Percentiles rank a stretch among this genome's conserved stretches.
These are phyloP conservation scores for Chlamydomonas reinhardtii DNA, from an alignment of 163 green algal species.

Conservation along the genomic window DNA sequence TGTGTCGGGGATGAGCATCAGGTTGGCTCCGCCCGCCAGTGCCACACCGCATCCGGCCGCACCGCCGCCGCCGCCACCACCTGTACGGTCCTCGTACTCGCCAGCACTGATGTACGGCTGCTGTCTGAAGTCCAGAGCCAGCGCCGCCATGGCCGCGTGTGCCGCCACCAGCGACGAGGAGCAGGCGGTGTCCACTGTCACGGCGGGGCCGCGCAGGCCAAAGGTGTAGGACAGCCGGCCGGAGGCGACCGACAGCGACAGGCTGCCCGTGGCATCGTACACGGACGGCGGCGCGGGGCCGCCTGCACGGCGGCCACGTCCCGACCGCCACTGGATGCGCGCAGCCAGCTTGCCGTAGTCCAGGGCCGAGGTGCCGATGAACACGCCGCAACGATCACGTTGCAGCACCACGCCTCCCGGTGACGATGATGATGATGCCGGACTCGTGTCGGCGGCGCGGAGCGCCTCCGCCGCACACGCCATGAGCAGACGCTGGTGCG, in stretches of 20 bases:
- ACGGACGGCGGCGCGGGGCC: conserved; percentile 26
- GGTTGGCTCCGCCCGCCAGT: conserved; percentile 62
- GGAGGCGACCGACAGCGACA: conserved; percentile 63
- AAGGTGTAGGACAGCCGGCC: conserved; percentile 87
- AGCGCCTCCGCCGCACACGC: conserved; percentile 62
- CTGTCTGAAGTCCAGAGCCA: conserved; percentile 44
- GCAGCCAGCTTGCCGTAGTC: conserved; percentile 78
- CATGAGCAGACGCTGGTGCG: conserved; percentile 90
- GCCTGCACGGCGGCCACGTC: neutral
- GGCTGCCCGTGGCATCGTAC: conserved; percentile 64
- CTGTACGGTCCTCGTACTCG: too few relatives aligned
- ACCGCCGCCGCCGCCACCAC: too few relatives aligned
- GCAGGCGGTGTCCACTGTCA: conserved; percentile 91
- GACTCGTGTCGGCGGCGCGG: neutral
- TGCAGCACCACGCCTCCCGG: neutral
- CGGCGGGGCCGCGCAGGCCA: conserved; percentile 77
- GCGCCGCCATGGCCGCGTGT: conserved; percentile 63
- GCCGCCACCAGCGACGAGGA: conserved; percentile 85
- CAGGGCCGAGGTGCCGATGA: conserved; percentile 81
- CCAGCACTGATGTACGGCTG: too few relatives aligned
- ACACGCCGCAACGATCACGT: conserved; percentile 68
- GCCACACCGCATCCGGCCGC: conserved; percentile 40
- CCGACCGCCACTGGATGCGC: neutral
- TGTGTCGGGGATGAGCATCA: conserved; percentile 70
- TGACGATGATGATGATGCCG: neutral